A percentile compares a stretch with the other conserved stretches of the same genome.
These are phyloP conservation scores for Neckera pumila DNA, from an alignment of 225 moss, liverwort and hornwort genomes.

Conservation along the genomic window DNA sequence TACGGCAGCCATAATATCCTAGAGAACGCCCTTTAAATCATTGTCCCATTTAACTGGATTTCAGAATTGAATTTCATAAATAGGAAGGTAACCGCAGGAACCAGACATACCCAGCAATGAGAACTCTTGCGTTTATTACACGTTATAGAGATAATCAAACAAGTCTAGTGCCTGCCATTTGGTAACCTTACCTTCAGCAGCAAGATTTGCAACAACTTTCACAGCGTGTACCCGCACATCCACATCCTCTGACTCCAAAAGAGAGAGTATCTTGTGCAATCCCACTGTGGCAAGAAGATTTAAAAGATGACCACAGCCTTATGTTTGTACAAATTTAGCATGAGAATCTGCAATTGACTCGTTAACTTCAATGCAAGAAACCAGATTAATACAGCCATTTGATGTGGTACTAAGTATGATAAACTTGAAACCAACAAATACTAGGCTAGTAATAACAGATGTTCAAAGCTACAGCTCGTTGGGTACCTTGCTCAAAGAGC, in stretches of 20 bases:
- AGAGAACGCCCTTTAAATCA: not conserved
- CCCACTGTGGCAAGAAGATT: constrained; percentile 47
- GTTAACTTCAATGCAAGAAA: not conserved
- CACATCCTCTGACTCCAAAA: constrained; percentile 93
- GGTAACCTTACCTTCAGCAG: constrained; percentile 72
- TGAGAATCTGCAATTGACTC: not conserved
- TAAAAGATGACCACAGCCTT: not conserved
- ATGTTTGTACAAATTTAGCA: not conserved
- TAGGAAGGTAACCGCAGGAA: not conserved
- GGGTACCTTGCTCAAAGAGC: constrained; percentile 88
- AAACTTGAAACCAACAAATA: not conserved
- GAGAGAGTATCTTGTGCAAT: constrained; percentile 92
- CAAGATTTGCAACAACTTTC: constrained; percentile 97
- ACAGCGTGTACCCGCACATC: constrained; percentile 98
- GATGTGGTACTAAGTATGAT: not conserved
- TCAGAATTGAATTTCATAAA: not conserved
- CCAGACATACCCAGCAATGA: not conserved
- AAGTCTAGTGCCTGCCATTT: not conserved
- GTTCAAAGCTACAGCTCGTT: not conserved
- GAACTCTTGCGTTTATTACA: not conserved
- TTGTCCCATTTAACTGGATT: not conserved
- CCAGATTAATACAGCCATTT: not conserved
- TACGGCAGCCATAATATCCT: not conserved
- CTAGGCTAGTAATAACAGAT: not conserved
- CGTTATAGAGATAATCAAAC: not conserved